Conservation (phyloP, 768 basidiomycete species). For the Tephrocybe sp. region DNA sequence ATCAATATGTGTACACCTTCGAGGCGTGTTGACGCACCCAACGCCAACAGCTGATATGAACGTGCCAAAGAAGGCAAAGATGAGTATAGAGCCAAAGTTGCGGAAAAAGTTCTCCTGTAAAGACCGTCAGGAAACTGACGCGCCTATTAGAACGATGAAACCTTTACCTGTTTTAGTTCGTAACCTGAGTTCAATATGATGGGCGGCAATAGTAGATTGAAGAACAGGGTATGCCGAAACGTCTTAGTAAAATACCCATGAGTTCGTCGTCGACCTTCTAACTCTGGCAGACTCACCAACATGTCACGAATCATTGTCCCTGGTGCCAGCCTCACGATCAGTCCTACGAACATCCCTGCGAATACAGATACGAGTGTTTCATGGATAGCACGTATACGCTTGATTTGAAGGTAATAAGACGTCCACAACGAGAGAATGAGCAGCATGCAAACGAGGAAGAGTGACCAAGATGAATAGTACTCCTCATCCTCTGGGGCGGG, state of each 20-base stretch:
- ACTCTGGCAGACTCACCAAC: constrained; percentile 65
- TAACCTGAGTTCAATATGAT: constrained; percentile 98
- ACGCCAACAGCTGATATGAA: constrained; percentile 96
- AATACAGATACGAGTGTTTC: constrained; percentile 95
- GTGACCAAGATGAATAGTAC: constrained; percentile 91
- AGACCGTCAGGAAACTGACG: constrained; percentile 6
- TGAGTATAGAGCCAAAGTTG: constrained; percentile 94
- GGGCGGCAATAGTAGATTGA: constrained; percentile 95
- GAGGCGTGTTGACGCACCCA: constrained; percentile 62
- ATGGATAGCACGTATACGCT: constrained; percentile 91
- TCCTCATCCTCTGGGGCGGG: constrained; percentile 74
- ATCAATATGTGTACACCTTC: constrained; percentile 31
- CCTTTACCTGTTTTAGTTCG: constrained; percentile 91
- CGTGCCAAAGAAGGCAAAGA: constrained; percentile 91
- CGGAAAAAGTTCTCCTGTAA: constrained; percentile 95
- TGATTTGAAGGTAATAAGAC: constrained; percentile 97
- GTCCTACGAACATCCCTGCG: constrained; percentile 94
- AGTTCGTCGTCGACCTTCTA: background rate
- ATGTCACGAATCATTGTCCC: constrained; percentile 96
- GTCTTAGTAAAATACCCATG: constrained; percentile 56
- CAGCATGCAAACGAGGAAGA: constrained; percentile 87
- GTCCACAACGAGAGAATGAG: constrained; percentile 94
- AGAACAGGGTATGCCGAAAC: constrained; percentile 95
- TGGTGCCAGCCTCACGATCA: constrained; percentile 85
- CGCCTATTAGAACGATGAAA: background rate